Evolutionary conservation across 2,329 filamentous ascomycete species (phyloP).

Genomic region (Aureobasidium lini): DNA sequence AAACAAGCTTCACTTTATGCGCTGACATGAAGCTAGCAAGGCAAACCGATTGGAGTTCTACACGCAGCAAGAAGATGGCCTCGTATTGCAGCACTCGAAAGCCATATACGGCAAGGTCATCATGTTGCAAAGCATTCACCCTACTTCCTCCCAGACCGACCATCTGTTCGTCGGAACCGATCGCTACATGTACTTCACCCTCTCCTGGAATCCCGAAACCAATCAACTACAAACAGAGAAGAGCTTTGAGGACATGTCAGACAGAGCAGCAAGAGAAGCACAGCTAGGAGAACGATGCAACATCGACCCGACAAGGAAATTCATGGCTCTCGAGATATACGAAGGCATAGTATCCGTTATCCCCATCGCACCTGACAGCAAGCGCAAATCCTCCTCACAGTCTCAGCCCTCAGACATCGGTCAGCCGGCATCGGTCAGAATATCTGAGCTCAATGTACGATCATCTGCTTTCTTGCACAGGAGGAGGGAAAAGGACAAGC

Average conservation of each 20-base stretch:
- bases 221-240: slow-evolving; percentile 50
- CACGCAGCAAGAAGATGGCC: slow-evolving; percentile 53
- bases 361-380: slow-evolving; percentile 49
- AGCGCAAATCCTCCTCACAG: slow-evolving; percentile 44
- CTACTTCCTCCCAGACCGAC: slow-evolving; percentile 66
- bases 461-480: slow-evolving; percentile 60
- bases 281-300: slow-evolving; percentile 77
- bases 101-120: slow-evolving; percentile 78
- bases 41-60: slow-evolving; percentile 83
- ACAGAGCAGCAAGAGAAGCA: slow-evolving; percentile 60
- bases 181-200: slow-evolving; percentile 80
- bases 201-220: slow-evolving; percentile 65
- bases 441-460: slow-evolving; percentile 60
- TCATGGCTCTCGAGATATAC: slow-evolving; percentile 60
- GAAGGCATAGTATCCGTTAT: slow-evolving; percentile 61
- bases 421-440: slow-evolving; percentile 53
- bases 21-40: slow-evolving; percentile 44
- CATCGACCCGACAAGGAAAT: slow-evolving; percentile 69
- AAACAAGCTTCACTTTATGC: background rate
- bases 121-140: slow-evolving; percentile 73
- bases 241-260: slow-evolving; percentile 52
- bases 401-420: slow-evolving; percentile 49
- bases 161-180: slow-evolving; percentile 91
- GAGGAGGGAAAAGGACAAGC: slow-evolving; percentile 34
- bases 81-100: slow-evolving; percentile 60